Base-by-base conservation (phyloP, 768 basidiomycete genomes). In the Austroboletus festivus region DNA sequence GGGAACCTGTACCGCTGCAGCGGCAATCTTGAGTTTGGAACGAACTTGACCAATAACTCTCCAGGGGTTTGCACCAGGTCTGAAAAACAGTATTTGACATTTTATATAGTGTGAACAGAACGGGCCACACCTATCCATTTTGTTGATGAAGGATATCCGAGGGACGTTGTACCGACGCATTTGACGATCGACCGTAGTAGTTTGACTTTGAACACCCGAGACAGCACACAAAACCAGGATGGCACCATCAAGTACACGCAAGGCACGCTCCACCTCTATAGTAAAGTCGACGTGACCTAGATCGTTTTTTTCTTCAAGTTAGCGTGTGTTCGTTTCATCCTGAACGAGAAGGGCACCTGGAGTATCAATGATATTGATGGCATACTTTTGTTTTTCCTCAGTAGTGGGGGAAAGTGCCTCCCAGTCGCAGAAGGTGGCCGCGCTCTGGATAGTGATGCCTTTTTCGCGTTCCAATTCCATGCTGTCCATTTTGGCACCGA, bases 401-500 rank as follows among this genome's bases (percentile, higher is more conserved):
- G 80, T 80, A 3, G 71, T 68, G 3, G 83, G 80, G 43, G 83
- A 73, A 3, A 72, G 78, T 0, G 89, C 79, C 47, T 87, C 78
- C 96, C 96, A 99, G 64, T 98, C 95, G 58, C 93, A 95, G 70
- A 94, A 99, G 0, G 96, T 98, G 1, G 96, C 96, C 4, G 96
- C 96, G 60, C 90, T 93, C 70, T 99, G 96, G 53, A 99, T 99
- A 28, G 96, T 99, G 60, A 99, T 99, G 33, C 96, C 96, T 73
- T 99, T 98, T 70, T 98, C 96, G 40, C 95, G 78, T 68, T 99
- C 96, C 4, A 99, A 75, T 54, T 99, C 96, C 96, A 99, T 99
- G 58, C 87, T 91, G 69, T 99, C 96, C 96, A 99, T 99, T 75
- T 99, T 99, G 8, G 96, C 96, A 44, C 96, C 96, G 18, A 98